Percentiles rank a stretch among this genome's conserved stretches.
Evolutionary conservation across 257 asterid species (phyloP).

Genomic region (Solanum appendiculatum): DNA sequence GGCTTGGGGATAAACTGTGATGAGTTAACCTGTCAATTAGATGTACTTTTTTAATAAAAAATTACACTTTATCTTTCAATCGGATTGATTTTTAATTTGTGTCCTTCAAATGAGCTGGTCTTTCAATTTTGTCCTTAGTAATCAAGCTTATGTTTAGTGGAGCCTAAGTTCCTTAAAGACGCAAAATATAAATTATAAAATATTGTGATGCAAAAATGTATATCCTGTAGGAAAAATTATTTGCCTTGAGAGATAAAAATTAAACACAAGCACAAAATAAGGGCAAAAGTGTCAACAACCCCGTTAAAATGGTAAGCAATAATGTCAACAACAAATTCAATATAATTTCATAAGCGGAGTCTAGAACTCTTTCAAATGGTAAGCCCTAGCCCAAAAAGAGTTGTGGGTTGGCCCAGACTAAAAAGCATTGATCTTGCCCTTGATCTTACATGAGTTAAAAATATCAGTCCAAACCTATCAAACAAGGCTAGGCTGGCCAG

Average conservation of each 20-base stretch:
- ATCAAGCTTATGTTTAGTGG: neutral
- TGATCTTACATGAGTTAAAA: neutral
- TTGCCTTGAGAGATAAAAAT: neutral
- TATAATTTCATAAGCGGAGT: too few relatives aligned
- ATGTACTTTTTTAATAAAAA: fast-evolving
- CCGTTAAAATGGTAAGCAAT: neutral
- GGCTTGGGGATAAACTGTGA: neutral
- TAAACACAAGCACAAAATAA: neutral
- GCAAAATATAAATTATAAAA: neutral
- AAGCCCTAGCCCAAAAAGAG: neutral
- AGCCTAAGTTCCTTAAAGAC: neutral
- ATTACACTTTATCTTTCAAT: neutral
- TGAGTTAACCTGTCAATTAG: neutral
- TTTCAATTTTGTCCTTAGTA: neutral
- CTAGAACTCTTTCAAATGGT: neutral
- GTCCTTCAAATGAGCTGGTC: neutral
- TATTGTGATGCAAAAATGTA: neutral
- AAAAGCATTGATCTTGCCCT: neutral
- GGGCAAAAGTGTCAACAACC: neutral
- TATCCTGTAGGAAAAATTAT: neutral
- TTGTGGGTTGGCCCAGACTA: neutral
- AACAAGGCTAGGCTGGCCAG: neutral
- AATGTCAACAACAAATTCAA: too few relatives aligned
- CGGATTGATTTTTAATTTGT: neutral
- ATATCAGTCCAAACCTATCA: neutral